Conservation (phyloP, 2,329 filamentous ascomycete species). For the Penicillium paneum region DNA sequence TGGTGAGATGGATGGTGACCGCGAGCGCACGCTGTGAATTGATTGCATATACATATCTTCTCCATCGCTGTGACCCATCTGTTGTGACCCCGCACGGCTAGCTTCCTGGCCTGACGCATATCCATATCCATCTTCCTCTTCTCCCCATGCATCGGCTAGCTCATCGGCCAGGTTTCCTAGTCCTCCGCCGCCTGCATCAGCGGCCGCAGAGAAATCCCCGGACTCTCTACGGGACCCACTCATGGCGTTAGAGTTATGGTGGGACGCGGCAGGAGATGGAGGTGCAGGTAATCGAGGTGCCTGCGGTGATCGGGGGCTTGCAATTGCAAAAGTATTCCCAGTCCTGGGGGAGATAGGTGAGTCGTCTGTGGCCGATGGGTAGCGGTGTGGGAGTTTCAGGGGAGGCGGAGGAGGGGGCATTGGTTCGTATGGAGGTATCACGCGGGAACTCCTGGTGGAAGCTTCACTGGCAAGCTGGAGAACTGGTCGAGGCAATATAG, state of each 20-base stretch:
- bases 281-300: slow-evolving; percentile 38
- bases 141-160: slow-evolving; percentile 58
- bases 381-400: slow-evolving; percentile 40
- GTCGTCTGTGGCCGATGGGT: slow-evolving; percentile 38
- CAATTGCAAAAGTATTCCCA: slow-evolving; percentile 30
- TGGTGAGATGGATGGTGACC: slow-evolving; percentile 25
- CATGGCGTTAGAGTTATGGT: slow-evolving; percentile 37
- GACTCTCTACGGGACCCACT: slow-evolving; percentile 38
- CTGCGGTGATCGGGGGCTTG: slow-evolving; percentile 34
- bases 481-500: neutral
- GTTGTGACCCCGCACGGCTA: slow-evolving; percentile 29
- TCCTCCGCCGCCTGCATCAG: slow-evolving; percentile 42
- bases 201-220: slow-evolving; percentile 37
- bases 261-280: slow-evolving; percentile 39
- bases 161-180: slow-evolving; percentile 63
- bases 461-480: neutral
- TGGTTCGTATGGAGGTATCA: slow-evolving; percentile 9
- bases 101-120: slow-evolving; percentile 40
- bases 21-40: slow-evolving; percentile 26
- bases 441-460: neutral
- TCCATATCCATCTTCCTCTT: slow-evolving; percentile 49
- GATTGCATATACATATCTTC: slow-evolving; percentile 31
- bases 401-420: slow-evolving; percentile 35
- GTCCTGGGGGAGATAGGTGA: slow-evolving; percentile 35
- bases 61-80: slow-evolving; percentile 30